Base-by-base conservation (phyloP, 2,329 filamentous ascomycete species). In the Trichoderma sp. region DNA sequence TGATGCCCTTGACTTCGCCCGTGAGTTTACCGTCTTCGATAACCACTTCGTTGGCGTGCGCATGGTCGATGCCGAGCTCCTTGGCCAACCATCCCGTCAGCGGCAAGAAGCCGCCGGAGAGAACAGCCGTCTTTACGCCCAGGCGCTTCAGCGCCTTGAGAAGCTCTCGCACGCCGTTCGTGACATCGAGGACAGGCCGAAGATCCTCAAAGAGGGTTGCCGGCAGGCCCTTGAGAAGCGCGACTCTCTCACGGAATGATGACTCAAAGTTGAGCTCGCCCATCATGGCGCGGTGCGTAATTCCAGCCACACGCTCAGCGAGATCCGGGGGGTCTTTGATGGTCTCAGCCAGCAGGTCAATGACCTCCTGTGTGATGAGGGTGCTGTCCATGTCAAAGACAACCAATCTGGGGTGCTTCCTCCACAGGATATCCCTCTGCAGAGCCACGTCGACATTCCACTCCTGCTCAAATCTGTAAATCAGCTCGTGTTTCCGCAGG, bases 361-460 rank as follows among this genome's bases (percentile, higher is more conserved):
- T 98, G 73, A 98, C 95, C 84, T 99, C 96, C 81, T 99, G 95
- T 69, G 95, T 92, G 80, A 99, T 98, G 73, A 99, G 88, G 0
- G 96, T 99, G 81, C 92, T 96, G 84, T 99, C 96, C 96, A 99
- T 99, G 81, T 99, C 96, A 79, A 99, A 99, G 36, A 98, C 93
- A 4, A 95, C 94, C 12, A 98, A 86, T 9, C 95, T 89, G 75
- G 95, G 95, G 81, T 97, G 89, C 32, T 91, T 88, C 72, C 94
- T 87, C 85, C 91, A 94, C 36, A 95, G 85, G 34, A 85, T 88
- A 78, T 95, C 93, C 53, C 82, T 82, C 81, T 97, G 93, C 74
- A 97, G 85, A 24, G 93, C 89, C 15, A 95, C 91, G 81, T 97
- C 93, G 53, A 96, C 91, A 78, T 94, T 95, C 93, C 93, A 97